Conservation (phyloP, 345 rosid genomes). For the Arabis hirsuta region DNA sequence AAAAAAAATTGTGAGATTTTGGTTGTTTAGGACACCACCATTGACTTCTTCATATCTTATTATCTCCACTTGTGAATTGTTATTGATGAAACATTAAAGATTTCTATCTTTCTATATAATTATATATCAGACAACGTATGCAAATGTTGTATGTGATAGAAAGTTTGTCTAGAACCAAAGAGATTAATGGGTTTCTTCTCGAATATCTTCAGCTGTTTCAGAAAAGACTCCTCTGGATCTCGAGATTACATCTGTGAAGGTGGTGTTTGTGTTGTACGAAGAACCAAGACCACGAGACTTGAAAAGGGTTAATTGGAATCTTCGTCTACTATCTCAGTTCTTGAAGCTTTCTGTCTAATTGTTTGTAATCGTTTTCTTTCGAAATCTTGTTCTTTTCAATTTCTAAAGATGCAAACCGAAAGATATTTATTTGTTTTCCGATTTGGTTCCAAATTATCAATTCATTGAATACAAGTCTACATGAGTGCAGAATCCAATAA, state of each 20-base stretch:
- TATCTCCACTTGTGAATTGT: constrained; percentile 11
- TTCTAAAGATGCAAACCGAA: constrained; percentile 7
- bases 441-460: not conserved
- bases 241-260: constrained; percentile 37
- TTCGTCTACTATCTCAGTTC: constrained; percentile 11
- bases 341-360: constrained; percentile 5
- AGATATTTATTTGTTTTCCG: not conserved
- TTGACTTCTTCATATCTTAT: constrained; percentile 30
- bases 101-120: not conserved
- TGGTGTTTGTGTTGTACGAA: constrained; percentile 42
- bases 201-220: constrained; percentile 40
- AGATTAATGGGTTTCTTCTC: constrained; percentile 39
- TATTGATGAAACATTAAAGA: not conserved
- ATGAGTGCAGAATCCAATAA: not conserved
- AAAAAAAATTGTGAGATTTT: not conserved
- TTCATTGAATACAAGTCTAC: too few species aligned
- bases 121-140: constrained; percentile 22
- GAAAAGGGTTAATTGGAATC: constrained; percentile 23
- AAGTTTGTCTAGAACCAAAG: not conserved
- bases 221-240: constrained; percentile 33
- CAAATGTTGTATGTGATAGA: constrained; percentile 21
- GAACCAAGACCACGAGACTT: constrained; percentile 22
- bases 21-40: constrained; percentile 27
- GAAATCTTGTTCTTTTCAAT: not conserved
- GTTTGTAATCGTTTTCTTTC: constrained; percentile 16